Evolutionary conservation across 208 protist species (phyloP).

Genomic region (Wallacemonas collosoma): DNA sequence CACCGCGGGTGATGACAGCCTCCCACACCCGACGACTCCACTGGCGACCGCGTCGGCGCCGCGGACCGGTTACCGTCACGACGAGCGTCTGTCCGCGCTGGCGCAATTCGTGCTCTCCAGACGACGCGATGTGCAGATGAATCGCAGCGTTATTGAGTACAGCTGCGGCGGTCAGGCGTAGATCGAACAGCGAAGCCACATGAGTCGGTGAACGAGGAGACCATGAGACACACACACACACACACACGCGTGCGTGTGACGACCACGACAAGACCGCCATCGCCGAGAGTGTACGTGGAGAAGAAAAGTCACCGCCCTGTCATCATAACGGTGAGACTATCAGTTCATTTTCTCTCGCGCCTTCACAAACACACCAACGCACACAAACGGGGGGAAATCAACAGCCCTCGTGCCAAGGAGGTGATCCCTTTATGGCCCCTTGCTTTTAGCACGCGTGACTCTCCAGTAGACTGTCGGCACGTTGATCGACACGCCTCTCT

Average conservation of each 20-base stretch:
- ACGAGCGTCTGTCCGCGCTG: slow-evolving; percentile 7
- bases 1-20: background rate
- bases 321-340: no score
- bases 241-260: no score
- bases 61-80: slow-evolving; percentile 6
- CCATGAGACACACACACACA: background rate
- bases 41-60: background rate
- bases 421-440: no score
- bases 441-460: no score
- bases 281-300: no score
- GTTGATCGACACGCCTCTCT: no score
- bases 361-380: slow-evolving; percentile 2
- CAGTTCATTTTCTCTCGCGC: no score
- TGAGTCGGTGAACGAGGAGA: background rate
- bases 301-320: no score
- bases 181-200: background rate
- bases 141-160: slow-evolving; percentile 15
- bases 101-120: slow-evolving; percentile 7
- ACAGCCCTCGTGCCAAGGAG: no score
- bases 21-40: background rate
- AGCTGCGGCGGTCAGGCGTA: slow-evolving; percentile 3
- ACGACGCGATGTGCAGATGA: slow-evolving; percentile 14
- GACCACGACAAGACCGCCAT: no score
- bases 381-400: background rate
- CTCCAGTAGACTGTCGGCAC: no score